Conservation (phyloP, 257 asterid species). For the Ligustrum vulgare region DNA sequence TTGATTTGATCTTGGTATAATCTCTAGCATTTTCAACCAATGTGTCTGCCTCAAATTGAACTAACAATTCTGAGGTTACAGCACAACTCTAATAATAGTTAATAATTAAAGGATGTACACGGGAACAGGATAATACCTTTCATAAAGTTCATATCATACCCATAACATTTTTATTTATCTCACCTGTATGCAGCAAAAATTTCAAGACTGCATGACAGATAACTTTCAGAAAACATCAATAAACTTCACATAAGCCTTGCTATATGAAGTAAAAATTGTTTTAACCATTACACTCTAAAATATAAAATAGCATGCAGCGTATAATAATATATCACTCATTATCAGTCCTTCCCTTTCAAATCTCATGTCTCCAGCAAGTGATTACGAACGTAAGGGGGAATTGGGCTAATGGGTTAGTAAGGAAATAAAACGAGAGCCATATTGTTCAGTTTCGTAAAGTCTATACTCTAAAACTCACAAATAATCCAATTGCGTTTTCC, state of each 20-base stretch:
- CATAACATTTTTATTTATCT: not conserved
- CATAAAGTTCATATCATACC: not conserved
- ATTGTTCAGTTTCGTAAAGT: not conserved
- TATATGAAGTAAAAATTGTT: not conserved
- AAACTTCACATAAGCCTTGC: not conserved
- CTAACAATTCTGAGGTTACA: not conserved
- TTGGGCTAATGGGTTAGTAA: not conserved
- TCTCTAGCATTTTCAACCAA: not conserved
- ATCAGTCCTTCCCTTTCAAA: not conserved
- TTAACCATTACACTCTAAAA: not conserved
- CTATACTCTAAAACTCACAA: slow-evolving; percentile 8
- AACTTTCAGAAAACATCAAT: not conserved
- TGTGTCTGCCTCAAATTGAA: not conserved
- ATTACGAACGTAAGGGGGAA: not conserved
- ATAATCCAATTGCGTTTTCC: not conserved
- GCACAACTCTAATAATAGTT: not conserved
- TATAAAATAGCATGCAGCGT: not conserved
- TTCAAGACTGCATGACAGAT: not conserved
- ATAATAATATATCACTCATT: not conserved
- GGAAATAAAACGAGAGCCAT: not conserved
- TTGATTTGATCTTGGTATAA: not conserved
- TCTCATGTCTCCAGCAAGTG: not conserved
- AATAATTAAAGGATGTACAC: not conserved
- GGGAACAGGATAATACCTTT: not conserved
- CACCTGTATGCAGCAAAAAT: not conserved